Conservation (phyloP, 2,329 filamentous ascomycete species). For the Periconia sp. region DNA sequence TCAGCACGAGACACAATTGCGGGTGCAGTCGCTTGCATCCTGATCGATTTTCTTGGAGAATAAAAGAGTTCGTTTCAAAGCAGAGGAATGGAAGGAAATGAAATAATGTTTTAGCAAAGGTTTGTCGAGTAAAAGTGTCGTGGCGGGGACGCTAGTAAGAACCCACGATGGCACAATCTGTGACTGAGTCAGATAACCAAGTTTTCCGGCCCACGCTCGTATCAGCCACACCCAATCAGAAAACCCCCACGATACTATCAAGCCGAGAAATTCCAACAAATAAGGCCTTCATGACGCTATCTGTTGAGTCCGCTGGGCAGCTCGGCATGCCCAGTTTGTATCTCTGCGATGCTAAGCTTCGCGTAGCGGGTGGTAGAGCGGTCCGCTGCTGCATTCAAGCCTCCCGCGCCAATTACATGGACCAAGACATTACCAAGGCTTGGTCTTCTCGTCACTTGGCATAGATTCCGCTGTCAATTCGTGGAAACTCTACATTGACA, state of each 20-base stretch:
- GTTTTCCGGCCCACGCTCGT: too few relatives aligned
- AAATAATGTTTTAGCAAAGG: too few relatives aligned
- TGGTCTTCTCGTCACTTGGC: not conserved
- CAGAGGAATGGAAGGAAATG: too few relatives aligned
- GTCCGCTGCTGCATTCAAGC: not conserved
- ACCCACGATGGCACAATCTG: too few relatives aligned
- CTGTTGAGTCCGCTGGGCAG: not conserved
- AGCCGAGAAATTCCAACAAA: too few relatives aligned
- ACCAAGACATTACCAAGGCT: slow-evolving; percentile 1
- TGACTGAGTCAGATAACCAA: too few relatives aligned
- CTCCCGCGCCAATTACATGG: not conserved
- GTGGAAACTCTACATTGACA: not conserved
- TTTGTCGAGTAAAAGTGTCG: too few relatives aligned
- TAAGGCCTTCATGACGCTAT: not conserved
- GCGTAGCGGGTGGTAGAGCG: not conserved
- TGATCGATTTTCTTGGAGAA: not conserved
- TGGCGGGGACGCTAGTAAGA: too few relatives aligned
- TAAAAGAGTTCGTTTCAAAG: too few relatives aligned
- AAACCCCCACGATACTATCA: too few relatives aligned
- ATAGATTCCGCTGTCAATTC: not conserved
- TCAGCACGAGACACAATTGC: not conserved
- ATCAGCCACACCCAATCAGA: too few relatives aligned
- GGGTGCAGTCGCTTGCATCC: not conserved
- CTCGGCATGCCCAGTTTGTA: not conserved
- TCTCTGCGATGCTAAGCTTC: not conserved